phyloP scores from a whole-genome alignment of 805 yeast species.

The Sugiyamaella mastotermitis region DNA sequence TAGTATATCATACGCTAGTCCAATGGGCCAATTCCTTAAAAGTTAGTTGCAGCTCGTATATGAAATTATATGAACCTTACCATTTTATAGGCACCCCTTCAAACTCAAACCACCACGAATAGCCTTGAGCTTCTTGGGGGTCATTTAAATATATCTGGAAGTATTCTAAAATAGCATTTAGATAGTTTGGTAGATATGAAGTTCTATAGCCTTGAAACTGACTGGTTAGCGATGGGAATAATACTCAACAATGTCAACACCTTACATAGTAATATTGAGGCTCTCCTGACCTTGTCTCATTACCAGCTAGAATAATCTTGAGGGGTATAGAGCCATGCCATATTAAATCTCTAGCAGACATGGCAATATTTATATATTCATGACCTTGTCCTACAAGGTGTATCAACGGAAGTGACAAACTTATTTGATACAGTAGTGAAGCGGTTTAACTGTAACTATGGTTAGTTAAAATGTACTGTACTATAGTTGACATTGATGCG shows the following conservation, averaged over 20 bases:
- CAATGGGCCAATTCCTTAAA: conserved; percentile 69
- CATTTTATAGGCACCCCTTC: conserved; percentile 63
- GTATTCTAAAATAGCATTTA: conserved; percentile 18
- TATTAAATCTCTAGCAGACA: conserved; percentile 10
- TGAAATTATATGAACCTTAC: conserved; percentile 29
- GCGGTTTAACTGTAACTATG: too few species aligned
- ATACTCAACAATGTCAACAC: background rate
- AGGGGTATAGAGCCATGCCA: conserved; percentile 29
- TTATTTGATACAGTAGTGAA: too few species aligned
- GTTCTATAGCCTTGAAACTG: conserved; percentile 17
- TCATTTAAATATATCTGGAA: conserved; percentile 24
- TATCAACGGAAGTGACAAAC: too few species aligned
- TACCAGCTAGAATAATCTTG: conserved; percentile 19
- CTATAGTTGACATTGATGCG: too few species aligned
- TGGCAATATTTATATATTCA: background rate
- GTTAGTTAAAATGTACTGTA: too few species aligned
- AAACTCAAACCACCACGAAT: conserved; percentile 60
- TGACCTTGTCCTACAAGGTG: background rate
- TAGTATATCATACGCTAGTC: conserved; percentile 54
- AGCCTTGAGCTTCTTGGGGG: conserved; percentile 15
- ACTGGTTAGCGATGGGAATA: conserved; percentile 5
- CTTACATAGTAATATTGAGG: conserved; percentile 3
- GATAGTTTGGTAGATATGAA: conserved; percentile 25
- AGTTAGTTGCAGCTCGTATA: too few species aligned
- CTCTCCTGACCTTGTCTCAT: conserved; percentile 16